Evolutionary conservation across 176 grass and related monocot genomes (phyloP).

Genomic region (Chloris gayana): DNA sequence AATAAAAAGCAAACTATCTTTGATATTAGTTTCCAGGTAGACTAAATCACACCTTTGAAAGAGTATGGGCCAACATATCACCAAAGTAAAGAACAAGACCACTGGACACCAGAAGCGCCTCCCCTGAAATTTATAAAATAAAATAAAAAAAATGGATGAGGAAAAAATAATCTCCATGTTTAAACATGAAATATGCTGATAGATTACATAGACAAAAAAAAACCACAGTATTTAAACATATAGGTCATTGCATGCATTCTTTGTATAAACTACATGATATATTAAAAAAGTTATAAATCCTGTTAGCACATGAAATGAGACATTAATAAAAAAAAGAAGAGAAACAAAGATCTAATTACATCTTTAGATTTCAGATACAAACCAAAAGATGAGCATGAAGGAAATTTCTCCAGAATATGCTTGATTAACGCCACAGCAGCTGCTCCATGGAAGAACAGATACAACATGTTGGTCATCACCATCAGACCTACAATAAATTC

Average conservation of each 20-base stretch:
- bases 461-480: conserved; percentile 39
- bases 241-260: background rate
- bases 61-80: conserved; percentile 67
- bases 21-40: background rate
- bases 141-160: conserved; percentile 18
- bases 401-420: conserved; percentile 76
- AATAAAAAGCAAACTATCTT: background rate
- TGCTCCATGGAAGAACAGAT: conserved; percentile 67
- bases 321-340: conserved; percentile 7
- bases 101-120: conserved; percentile 78
- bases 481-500: conserved; percentile 48
- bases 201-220: conserved; percentile 26
- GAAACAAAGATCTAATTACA: conserved; percentile 45
- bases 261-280: background rate
- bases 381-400: conserved; percentile 98
- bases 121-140: conserved; percentile 66
- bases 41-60: conserved; percentile 70
- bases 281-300: background rate
- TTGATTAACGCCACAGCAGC: conserved; percentile 81
- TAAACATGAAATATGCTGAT: background rate
- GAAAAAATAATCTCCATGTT: background rate
- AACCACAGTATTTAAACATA: conserved; percentile 22
- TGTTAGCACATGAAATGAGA: conserved; percentile 9
- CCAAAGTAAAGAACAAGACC: conserved; percentile 88
- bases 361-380: conserved; percentile 67